Conservation (phyloP, 2,329 filamentous ascomycete species). For the Pseudogymnoascus sp. region DNA sequence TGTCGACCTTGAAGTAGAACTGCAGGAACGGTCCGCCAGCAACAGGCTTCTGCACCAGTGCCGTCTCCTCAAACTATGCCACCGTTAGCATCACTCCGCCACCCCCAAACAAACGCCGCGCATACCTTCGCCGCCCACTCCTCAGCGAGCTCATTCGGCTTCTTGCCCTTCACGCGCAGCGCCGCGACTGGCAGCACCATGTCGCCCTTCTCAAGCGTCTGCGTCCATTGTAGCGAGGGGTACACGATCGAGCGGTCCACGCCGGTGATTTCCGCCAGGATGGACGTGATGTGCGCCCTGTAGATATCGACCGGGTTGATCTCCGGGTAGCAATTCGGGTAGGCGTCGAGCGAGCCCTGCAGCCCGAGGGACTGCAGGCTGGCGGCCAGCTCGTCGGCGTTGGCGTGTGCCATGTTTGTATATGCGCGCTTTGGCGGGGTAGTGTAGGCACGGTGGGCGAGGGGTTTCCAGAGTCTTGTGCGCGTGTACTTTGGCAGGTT, state of each 20-base stretch:
- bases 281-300: constrained; percentile 64
- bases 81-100: neutral
- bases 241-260: constrained; percentile 66
- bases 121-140: constrained; percentile 56
- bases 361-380: constrained; percentile 25
- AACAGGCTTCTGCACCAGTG: constrained; percentile 63
- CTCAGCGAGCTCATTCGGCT: constrained; percentile 53
- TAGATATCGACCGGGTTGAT: constrained; percentile 74
- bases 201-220: constrained; percentile 74
- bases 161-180: constrained; percentile 67
- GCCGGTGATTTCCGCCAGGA: constrained; percentile 61
- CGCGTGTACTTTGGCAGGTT: neutral
- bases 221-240: constrained; percentile 69
- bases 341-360: constrained; percentile 27
- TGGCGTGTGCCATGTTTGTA: constrained; percentile 7
- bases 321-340: constrained; percentile 55
- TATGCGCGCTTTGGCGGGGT: constrained; percentile 4
- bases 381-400: constrained; percentile 7
- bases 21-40: constrained; percentile 63
- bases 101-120: constrained; percentile 11
- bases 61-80: constrained; percentile 59
- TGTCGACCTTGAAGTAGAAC: constrained; percentile 71
- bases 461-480: neutral
- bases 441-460: neutral
- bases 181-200: constrained; percentile 70